Base-by-base conservation (phyloP, 1,284 basidiomycete genomes). In the Sparassis latifolia region DNA sequence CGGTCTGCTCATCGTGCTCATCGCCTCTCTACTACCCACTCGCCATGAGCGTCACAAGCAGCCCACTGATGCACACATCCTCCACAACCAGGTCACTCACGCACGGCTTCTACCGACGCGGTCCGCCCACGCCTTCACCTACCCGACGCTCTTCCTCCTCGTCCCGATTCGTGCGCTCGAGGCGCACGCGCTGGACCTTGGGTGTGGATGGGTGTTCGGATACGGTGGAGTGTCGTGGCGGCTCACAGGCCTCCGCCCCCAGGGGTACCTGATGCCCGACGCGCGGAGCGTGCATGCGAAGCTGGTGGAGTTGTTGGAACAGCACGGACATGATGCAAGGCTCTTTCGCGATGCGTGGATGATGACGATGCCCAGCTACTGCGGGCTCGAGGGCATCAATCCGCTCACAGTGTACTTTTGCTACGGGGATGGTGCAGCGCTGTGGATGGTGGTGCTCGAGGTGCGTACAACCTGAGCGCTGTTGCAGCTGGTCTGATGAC, bases 391-490 rank as follows among this genome's bases (percentile, higher is more conserved):
- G 55, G 86, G 84, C 0, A 85, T 89, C 57, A 90, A 90, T 54
- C 88, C 89, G 0, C 67, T 91, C 47, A 84, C 82, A 0, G 79
- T 86, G 28, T 89, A 88, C 64, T 89, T 82, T 58, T 79, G 81
- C 60, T 90, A 89, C 58, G 61, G 68, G 40, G 51, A 60, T 3
- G 53, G 55, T 7, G 63, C 58, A 2, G 41, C 48, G 12, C 61
- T 84, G 38, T 76, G 76, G 67, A 61, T 79, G 20, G 69, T 78
- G 5, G 72, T 89, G 0, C 66, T 90, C 3, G 87, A 83, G 71
- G 79, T 80, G 45, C 48, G 63, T 53, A 20, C 20, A 20, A 1
- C 20, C 12, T 28, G 29, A 42, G 20, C 45, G 32, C 2, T 5
- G 6, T 40, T 40, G 45, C 32, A 37, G 20, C 6, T 27, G 45